Percentiles rank a stretch among this genome's conserved stretches.
These are phyloP conservation scores for Thalassiosira allenii DNA, from an alignment of 352 stramenopile species.

Conservation along the genomic window DNA sequence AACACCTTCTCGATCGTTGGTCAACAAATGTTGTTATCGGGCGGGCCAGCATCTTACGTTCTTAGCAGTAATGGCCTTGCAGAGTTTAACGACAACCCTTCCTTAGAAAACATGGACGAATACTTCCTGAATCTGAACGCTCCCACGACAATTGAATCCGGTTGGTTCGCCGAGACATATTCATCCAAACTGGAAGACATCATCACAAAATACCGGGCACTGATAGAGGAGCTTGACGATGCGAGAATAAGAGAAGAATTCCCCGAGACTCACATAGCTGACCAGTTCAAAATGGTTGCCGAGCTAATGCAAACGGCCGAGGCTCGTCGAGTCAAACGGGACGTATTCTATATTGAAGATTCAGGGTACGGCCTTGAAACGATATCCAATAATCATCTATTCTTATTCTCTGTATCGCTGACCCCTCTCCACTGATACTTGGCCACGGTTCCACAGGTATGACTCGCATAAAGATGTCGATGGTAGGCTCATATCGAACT, in stretches of 20 bases:
- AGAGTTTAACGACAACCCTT: conserved; percentile 49
- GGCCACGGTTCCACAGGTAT: conserved; percentile 62
- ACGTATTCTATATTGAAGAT: too few relatives aligned
- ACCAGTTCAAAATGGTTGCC: conserved; percentile 63
- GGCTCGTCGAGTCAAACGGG: conserved; percentile 46
- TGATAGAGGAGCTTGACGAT: conserved; percentile 40
- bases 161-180: conserved; percentile 67
- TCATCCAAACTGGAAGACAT: conserved; percentile 46
- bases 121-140: conserved; percentile 57
- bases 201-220: conserved; percentile 26
- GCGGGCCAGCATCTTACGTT: conserved; percentile 32
- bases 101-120: conserved; percentile 50
- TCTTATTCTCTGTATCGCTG: conserved; percentile 73
- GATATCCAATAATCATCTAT: too few relatives aligned
- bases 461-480: conserved; percentile 70
- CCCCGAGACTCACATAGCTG: conserved; percentile 21
- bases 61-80: conserved; percentile 28
- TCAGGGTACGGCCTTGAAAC: too few relatives aligned
- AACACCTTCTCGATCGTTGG: conserved; percentile 59
- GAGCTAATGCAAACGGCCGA: conserved; percentile 60
- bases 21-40: conserved; percentile 34
- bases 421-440: too few relatives aligned
- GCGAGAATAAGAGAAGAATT: conserved; percentile 40
- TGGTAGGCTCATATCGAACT: conserved; percentile 41
- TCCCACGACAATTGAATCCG: conserved; percentile 47